A percentile compares a stretch with the other conserved stretches of the same genome.
These are phyloP conservation scores for Fraxinus cuspidata DNA, from an alignment of 257 asterid genomes.

Conservation along the genomic window DNA sequence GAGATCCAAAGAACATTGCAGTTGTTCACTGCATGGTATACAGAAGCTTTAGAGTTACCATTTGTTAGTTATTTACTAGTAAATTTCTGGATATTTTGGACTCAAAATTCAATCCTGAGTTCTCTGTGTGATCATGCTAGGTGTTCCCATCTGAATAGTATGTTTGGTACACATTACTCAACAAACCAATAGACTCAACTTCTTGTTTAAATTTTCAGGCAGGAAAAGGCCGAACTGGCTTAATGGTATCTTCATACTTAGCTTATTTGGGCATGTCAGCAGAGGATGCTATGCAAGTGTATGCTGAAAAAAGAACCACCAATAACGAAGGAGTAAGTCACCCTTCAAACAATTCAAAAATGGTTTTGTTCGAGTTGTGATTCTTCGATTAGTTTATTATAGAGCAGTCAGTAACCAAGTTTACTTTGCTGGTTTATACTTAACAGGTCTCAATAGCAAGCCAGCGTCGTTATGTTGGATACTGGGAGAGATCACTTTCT, in stretches of 20 bases:
- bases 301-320: slow-evolving; percentile 78
- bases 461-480: slow-evolving; percentile 75
- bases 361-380: neutral
- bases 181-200: neutral
- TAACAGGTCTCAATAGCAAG: slow-evolving; percentile 76
- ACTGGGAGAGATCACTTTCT: slow-evolving; percentile 64
- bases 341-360: neutral
- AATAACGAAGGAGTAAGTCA: slow-evolving; percentile 73
- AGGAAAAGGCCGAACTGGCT: slow-evolving; percentile 89
- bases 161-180: too few species aligned
- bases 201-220: slow-evolving; percentile 48
- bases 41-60: neutral
- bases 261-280: slow-evolving; percentile 73
- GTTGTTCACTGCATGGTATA: slow-evolving; percentile 85
- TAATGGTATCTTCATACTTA: slow-evolving; percentile 69
- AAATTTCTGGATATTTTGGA: neutral
- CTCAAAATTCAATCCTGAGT: neutral
- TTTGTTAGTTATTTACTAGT: neutral
- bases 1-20: slow-evolving; percentile 67
- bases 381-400: neutral
- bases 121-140: neutral
- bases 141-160: too few species aligned
- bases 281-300: slow-evolving; percentile 68
- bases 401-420: neutral
- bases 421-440: neutral